These are phyloP conservation scores for Jackrogersella multiformis DNA, from an alignment of 495 filamentous ascomycete species.

Conservation along the genomic window DNA sequence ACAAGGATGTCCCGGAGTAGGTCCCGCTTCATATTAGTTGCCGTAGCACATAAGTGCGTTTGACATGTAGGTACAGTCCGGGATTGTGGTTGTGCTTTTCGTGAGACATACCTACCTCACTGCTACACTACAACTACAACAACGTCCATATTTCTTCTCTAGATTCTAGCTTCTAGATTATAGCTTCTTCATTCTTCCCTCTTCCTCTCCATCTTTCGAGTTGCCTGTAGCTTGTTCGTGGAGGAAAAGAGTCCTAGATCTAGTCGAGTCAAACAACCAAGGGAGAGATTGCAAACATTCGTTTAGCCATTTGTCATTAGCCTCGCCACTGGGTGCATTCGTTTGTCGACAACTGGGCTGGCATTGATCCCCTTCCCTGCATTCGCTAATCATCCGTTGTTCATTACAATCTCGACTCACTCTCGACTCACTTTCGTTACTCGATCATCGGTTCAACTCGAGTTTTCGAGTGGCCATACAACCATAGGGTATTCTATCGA, in stretches of 20 bases:
- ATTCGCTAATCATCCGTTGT: constrained; percentile 16
- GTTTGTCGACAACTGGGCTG: constrained; percentile 30
- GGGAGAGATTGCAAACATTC: constrained; percentile 28
- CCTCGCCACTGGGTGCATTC: constrained; percentile 22
- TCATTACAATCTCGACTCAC: constrained; percentile 27
- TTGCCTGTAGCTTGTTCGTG: constrained; percentile 11
- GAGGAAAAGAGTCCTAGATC: constrained; percentile 14
- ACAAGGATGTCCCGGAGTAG: constrained; percentile 24
- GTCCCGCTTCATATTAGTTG: constrained; percentile 35
- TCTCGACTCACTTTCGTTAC: constrained; percentile 7
- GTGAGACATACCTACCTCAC: no score
- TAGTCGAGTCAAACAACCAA: constrained; percentile 22
- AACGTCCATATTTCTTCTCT: constrained; percentile 34
- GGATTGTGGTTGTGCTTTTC: constrained; percentile 25
- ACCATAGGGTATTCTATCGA: neutral
- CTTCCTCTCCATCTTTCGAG: constrained; percentile 8
- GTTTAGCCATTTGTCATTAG: constrained; percentile 31
- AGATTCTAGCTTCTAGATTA: no score
- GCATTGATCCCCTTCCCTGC: constrained; percentile 18
- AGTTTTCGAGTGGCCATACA: constrained; percentile 2
- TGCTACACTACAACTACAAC: constrained; percentile 18
- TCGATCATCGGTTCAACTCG: constrained; percentile 19
- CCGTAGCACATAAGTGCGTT: constrained; percentile 41
- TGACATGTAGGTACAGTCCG: constrained; percentile 39
- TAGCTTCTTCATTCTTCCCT: constrained; percentile 27